Percentiles rank a stretch among this genome's conserved stretches.
These are phyloP conservation scores for Stenogyne calaminthoides DNA, from an alignment of 305 asterid species.

Conservation along the genomic window DNA sequence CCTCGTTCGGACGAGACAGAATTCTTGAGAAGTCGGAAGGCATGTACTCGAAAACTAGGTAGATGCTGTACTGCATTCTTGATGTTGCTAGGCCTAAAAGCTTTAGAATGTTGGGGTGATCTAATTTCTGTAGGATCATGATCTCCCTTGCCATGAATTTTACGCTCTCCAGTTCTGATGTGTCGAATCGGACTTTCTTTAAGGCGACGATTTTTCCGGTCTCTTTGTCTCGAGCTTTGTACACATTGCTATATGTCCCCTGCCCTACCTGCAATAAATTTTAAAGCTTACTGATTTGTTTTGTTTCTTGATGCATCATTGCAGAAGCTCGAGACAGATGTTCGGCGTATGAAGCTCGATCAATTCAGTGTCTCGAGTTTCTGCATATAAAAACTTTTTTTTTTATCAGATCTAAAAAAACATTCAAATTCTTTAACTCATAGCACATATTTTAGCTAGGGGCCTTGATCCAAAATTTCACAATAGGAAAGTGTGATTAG, in stretches of 20 bases:
- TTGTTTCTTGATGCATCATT: not conserved
- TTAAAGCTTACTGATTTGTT: not conserved
- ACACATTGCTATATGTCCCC: slow-evolving; percentile 35
- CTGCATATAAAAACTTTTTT: not conserved
- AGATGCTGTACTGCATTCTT: slow-evolving; percentile 37
- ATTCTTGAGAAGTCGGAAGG: slow-evolving; percentile 27
- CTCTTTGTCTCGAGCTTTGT: slow-evolving; percentile 30
- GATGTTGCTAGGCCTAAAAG: slow-evolving; percentile 37
- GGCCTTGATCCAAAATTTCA: too few species aligned
- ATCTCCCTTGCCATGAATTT: slow-evolving; percentile 40
- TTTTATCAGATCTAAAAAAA: too few species aligned
- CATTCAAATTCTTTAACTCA: too few species aligned
- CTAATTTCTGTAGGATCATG: slow-evolving; percentile 27
- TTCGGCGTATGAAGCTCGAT: not conserved
- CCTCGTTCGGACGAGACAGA: slow-evolving; percentile 15
- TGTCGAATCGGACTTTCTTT: slow-evolving; percentile 36
- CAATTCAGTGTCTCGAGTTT: not conserved
- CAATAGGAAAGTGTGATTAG: too few species aligned
- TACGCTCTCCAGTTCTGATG: slow-evolving; percentile 33
- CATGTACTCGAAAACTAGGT: slow-evolving; percentile 32
- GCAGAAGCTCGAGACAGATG: not conserved
- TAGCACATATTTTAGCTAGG: too few species aligned
- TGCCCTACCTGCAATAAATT: slow-evolving; percentile 27
- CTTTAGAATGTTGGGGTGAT: slow-evolving; percentile 32
- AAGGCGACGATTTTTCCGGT: slow-evolving; percentile 33